These are phyloP conservation scores for Phylloporus sp. DNA, from an alignment of 768 basidiomycete genomes.

Conservation along the genomic window DNA sequence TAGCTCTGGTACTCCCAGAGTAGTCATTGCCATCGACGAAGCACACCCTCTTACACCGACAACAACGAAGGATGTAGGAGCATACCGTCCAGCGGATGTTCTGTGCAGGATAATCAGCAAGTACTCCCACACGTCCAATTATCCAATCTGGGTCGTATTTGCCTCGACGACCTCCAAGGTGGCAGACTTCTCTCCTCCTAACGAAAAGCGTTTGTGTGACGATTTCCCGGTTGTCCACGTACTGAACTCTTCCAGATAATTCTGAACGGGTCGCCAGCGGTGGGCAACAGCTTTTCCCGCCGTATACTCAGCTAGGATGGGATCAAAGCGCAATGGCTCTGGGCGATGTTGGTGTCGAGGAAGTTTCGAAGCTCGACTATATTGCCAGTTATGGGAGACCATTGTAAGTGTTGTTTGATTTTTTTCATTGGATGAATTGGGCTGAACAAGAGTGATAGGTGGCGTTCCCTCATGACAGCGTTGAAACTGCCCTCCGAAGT, in stretches of 20 bases:
- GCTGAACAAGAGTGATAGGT: not conserved
- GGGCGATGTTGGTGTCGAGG: not conserved
- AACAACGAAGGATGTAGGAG: too few species aligned
- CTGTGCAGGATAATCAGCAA: conserved; percentile 2
- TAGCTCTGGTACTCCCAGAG: not conserved
- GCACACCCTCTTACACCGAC: conserved; percentile 4
- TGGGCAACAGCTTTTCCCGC: not conserved
- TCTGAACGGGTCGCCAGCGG: not conserved
- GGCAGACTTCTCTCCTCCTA: conserved; percentile 3
- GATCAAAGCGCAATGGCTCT: not conserved
- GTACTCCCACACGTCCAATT: conserved; percentile 3
- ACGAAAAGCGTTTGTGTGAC: not conserved
- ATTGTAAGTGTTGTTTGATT: not conserved
- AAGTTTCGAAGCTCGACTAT: not conserved
- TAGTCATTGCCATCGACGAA: conserved; percentile 17
- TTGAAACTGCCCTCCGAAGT: not conserved
- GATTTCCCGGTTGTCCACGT: too few species aligned
- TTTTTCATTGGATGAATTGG: too few species aligned
- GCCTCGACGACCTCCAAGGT: conserved; percentile 14
- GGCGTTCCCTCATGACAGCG: not conserved
- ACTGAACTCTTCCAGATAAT: conserved; percentile 1
- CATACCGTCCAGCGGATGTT: conserved; percentile 5
- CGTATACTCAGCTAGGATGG: not conserved
- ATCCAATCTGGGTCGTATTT: conserved; percentile 15
- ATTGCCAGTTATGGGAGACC: not conserved